Evolutionary conservation across 176 grass and related monocot species (phyloP).

Genomic region (Panicum miliaceum): DNA sequence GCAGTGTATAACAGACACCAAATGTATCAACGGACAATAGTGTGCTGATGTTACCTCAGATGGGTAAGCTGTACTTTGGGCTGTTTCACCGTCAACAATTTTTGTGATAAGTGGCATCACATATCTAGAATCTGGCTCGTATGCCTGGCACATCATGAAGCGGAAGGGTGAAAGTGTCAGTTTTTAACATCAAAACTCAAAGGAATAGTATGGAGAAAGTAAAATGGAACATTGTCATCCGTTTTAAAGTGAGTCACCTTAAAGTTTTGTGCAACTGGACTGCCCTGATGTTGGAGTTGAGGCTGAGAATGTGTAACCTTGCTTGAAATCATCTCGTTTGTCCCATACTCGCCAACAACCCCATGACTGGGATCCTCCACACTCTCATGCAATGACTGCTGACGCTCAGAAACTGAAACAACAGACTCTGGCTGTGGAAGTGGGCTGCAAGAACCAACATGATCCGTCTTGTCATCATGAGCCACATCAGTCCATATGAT

Average conservation of each 20-base stretch:
- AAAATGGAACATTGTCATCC: constrained; percentile 17
- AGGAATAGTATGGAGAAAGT: constrained; percentile 8
- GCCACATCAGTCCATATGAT: constrained; percentile 29
- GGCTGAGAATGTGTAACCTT: constrained; percentile 45
- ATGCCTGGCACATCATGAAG: constrained; percentile 54
- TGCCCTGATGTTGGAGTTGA: constrained; percentile 52
- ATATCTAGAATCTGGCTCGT: constrained; percentile 58
- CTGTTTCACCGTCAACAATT: constrained; percentile 43
- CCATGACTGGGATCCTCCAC: constrained; percentile 31
- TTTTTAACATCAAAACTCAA: constrained; percentile 5
- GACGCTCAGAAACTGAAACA: constrained; percentile 46
- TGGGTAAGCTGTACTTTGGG: constrained; percentile 48
- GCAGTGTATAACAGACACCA: background rate
- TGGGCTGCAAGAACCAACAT: constrained; percentile 34
- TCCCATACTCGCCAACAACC: constrained; percentile 46
- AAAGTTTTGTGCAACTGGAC: constrained; percentile 35
- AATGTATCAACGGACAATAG: constrained; percentile 11
- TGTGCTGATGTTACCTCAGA: constrained; percentile 53
- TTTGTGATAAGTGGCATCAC: constrained; percentile 56
- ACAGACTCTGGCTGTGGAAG: constrained; percentile 42
- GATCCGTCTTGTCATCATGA: constrained; percentile 37
- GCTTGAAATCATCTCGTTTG: constrained; percentile 49
- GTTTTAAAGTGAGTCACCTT: constrained; percentile 43
- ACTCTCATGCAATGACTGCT: constrained; percentile 36
- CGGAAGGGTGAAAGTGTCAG: background rate